Conservation (phyloP, 129 eudicot species). For the Tanacetum coccineum region DNA sequence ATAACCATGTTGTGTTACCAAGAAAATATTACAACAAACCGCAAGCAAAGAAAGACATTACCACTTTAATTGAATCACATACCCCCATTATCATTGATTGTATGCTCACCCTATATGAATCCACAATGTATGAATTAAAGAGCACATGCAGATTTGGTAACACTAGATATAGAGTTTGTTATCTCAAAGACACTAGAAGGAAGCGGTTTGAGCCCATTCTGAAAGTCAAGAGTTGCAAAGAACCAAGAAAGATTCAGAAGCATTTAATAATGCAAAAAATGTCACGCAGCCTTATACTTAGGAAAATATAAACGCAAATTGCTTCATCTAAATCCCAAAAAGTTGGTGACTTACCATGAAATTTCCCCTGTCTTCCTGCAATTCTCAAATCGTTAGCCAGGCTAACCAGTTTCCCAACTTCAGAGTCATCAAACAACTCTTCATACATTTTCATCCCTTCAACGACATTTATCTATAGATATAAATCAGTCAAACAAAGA, state of each 20-base stretch:
- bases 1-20: not conserved
- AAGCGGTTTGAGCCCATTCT: constrained; percentile 7
- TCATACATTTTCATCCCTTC: constrained; percentile 47
- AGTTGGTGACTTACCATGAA: constrained; percentile 20
- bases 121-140: constrained; percentile 11
- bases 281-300: constrained; percentile 3
- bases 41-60: constrained; percentile 25
- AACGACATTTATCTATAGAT: constrained; percentile 21
- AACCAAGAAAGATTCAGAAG: constrained; percentile 16
- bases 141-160: constrained; percentile 11
- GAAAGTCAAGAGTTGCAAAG: constrained; percentile 15
- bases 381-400: constrained; percentile 62
- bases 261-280: not conserved
- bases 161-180: constrained; percentile 12
- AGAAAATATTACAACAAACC: not conserved
- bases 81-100: constrained; percentile 4
- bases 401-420: constrained; percentile 49
- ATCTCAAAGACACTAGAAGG: constrained; percentile 15
- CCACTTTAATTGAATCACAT: constrained; percentile 5
- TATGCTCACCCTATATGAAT: constrained; percentile 17
- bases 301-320: not conserved
- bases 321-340: not conserved
- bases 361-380: constrained; percentile 61
- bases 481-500: not conserved
- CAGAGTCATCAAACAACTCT: constrained; percentile 51